Evolutionary conservation across 352 stramenopile species (phyloP).

Genomic region (Phytopythium sindhum): DNA sequence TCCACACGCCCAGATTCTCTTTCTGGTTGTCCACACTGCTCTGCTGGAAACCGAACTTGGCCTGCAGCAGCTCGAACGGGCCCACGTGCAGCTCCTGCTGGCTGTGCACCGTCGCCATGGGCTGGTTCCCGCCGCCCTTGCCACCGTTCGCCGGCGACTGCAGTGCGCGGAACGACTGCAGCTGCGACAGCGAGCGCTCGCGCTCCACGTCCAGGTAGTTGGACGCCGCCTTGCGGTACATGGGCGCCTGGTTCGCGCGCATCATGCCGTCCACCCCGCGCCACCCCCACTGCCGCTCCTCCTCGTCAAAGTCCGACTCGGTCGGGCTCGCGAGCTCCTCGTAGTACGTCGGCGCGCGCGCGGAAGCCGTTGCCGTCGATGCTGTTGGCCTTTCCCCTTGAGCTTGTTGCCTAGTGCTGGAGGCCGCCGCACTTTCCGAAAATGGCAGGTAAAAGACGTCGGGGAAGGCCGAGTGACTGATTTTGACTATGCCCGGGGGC

Average conservation of each 20-base stretch:
- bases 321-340: slow-evolving; percentile 4
- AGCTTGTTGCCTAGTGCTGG: background rate
- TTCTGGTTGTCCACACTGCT: slow-evolving; percentile 81
- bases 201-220: slow-evolving; percentile 80
- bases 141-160: slow-evolving; percentile 6
- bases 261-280: background rate
- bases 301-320: slow-evolving; percentile 2
- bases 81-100: slow-evolving; percentile 16
- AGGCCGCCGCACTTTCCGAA: background rate
- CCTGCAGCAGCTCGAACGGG: slow-evolving; percentile 73
- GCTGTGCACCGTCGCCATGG: slow-evolving; percentile 14
- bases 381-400: background rate
- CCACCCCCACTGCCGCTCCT: background rate
- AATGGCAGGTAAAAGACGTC: slow-evolving; percentile 1
- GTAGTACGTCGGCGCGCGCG: background rate
- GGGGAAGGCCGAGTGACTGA: slow-evolving; percentile 7
- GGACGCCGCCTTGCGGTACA: slow-evolving; percentile 52
- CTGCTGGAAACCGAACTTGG: slow-evolving; percentile 79
- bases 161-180: slow-evolving; percentile 54
- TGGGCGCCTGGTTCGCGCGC: slow-evolving; percentile 16
- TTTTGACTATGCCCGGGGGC: background rate
- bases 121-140: background rate
- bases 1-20: slow-evolving; percentile 81
- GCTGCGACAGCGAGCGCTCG: slow-evolving; percentile 51
- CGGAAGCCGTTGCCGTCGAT: background rate